phyloP scores from a whole-genome alignment of 176 grass and related monocot species.

The Bolboschoenus planiculmis region DNA sequence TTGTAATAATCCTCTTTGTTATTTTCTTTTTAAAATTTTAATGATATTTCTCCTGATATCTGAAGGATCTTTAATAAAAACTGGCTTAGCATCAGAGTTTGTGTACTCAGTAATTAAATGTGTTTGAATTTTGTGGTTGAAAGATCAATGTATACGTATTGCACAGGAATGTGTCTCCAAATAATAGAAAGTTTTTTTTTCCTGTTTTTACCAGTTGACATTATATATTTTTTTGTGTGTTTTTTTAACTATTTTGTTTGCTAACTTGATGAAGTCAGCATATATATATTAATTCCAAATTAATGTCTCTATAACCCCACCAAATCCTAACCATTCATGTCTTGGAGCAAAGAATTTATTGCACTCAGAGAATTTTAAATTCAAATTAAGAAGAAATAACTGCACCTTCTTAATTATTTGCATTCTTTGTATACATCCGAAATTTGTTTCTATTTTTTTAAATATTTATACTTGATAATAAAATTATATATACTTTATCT shows the following conservation, averaged over 20 bases:
- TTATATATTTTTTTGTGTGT: not conserved
- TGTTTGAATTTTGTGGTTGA: not conserved
- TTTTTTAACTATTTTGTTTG: slow-evolving; percentile 16
- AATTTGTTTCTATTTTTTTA: not conserved
- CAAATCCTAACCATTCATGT: not conserved
- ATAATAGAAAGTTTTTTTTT: not conserved
- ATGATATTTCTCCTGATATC: not conserved
- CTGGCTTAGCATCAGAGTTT: not conserved
- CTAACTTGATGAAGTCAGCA: slow-evolving; percentile 5
- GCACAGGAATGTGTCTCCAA: not conserved
- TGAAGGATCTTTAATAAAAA: not conserved
- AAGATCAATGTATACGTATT: not conserved
- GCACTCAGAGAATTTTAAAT: not conserved
- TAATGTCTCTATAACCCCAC: not conserved
- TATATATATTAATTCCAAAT: not conserved
- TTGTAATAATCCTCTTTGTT: not conserved
- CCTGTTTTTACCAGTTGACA: slow-evolving; percentile 8
- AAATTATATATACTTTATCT: not conserved
- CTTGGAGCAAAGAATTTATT: not conserved
- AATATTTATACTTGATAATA: not conserved
- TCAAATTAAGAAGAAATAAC: not conserved
- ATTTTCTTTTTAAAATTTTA: not conserved
- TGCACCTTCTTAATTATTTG: not conserved
- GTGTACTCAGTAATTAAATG: not conserved
- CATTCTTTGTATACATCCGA: not conserved